These are phyloP conservation scores for Plasmodium cynomolgi DNA, from an alignment of 169 alveolate species.

Conservation along the genomic window DNA sequence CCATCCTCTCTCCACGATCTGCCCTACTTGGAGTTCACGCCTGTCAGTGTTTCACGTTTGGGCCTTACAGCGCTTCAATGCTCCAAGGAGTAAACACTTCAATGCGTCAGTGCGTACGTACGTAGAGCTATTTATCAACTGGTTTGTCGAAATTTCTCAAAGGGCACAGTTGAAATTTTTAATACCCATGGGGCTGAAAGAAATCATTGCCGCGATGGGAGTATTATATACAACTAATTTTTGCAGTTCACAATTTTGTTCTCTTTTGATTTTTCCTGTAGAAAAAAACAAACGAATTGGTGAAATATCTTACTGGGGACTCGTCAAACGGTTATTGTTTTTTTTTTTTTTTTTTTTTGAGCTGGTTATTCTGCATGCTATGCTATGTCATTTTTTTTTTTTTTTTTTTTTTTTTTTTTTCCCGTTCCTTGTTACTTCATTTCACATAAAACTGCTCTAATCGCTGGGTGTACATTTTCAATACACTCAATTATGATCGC, in stretches of 20 bases:
- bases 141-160: neutral
- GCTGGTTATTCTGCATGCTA: neutral
- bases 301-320: neutral
- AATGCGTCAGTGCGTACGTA: neutral
- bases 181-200: neutral
- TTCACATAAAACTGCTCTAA: conserved; percentile 9
- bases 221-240: neutral
- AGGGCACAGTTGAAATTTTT: neutral
- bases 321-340: neutral
- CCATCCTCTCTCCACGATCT: conserved; percentile 60
- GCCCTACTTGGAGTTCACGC: neutral
- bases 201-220: neutral
- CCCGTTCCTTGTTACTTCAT: neutral
- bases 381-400: neutral
- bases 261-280: neutral
- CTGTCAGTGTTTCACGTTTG: neutral
- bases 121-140: neutral
- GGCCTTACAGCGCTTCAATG: neutral
- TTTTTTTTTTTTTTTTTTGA: neutral
- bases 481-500: neutral
- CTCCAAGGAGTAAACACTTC: neutral
- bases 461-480: neutral
- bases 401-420: conserved; percentile 11
- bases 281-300: conserved; percentile 3
- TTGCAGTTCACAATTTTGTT: neutral